Evolutionary conservation across 2,329 filamentous ascomycete species (phyloP), one percentile per base, ranked within the genome.

Genomic region (Fusarium temperatum): DNA sequence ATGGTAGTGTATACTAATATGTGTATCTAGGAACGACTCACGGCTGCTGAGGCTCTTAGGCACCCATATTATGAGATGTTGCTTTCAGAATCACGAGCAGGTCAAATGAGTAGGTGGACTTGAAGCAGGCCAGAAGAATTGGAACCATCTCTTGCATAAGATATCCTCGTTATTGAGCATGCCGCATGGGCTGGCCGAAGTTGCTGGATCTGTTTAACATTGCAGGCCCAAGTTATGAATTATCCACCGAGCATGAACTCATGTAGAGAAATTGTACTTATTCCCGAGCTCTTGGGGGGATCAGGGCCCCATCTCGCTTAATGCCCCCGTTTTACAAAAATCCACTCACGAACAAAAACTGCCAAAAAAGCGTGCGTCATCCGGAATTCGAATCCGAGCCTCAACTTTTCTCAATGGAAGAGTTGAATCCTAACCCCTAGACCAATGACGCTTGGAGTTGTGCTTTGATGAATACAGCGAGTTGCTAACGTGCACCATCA

Each of bases 361-460:
- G 20, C 24, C 24, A 32, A 58, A 58, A 57, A 35, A 57, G n/a
- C 28, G 5, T 24, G 65, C 65, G 65, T 67, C 65, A 67, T 67
- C 65, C 65, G 62, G 65, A 66, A 67, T 67, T 66, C 65, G 62
- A 67, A 67, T 66, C 65, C 62, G 65, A 68, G 65, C 65, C 65
- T 66, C 65, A 68, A 68, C 65, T 66, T 66, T 65, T 68, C 65
- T 41, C 62, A 54, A 36, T 66, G 62, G 62, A 68, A 68, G 65
- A 68, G 65, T 68, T 66, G 62, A 68, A 68, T 68, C 62, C 65
- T 66, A 66, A 68, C 65, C 63, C 63, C 65, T 68, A 68, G 63
- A 68, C 63, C 62, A 68, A 53, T 60, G 62, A 60, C 65, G 65
- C 65, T 30, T n/a, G 13, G 20, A 12, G 24, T n/a, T 38, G 6